Conservation (phyloP, 805 yeast genomes). For the Kockiozyma suomiensis region DNA sequence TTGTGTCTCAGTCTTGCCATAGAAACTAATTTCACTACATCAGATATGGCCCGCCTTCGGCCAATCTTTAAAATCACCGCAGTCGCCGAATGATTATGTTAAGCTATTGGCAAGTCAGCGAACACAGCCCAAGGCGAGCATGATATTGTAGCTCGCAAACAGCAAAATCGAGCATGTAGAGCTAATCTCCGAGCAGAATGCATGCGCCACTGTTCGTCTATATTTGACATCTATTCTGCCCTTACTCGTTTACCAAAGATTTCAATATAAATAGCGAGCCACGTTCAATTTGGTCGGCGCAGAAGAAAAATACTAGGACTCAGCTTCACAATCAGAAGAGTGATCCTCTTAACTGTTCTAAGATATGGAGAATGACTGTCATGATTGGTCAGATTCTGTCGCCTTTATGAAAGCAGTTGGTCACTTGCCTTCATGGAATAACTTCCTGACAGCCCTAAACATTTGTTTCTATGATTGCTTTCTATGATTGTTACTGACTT, state of each 20-base stretch:
- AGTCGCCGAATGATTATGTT: too few relatives aligned
- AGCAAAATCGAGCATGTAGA: slow-evolving; percentile 2
- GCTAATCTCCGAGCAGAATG: not conserved
- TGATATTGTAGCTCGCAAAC: not conserved
- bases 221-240: not conserved
- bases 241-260: too few relatives aligned
- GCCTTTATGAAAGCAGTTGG: slow-evolving; percentile 3
- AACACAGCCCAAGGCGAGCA: not conserved
- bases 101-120: not conserved
- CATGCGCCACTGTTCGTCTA: slow-evolving; percentile 2
- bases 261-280: not conserved
- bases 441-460: too few relatives aligned
- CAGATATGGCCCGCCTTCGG: too few relatives aligned
- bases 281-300: not conserved
- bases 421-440: too few relatives aligned
- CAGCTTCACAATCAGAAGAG: slow-evolving; percentile 47
- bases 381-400: slow-evolving; percentile 1
- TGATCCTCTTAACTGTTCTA: slow-evolving; percentile 46
- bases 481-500: too few relatives aligned
- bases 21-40: too few relatives aligned
- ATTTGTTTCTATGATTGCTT: too few relatives aligned
- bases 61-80: too few relatives aligned
- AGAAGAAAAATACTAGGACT: slow-evolving; percentile 40
- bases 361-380: slow-evolving; percentile 32
- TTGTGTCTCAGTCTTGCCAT: too few relatives aligned